These are phyloP conservation scores for Typha latifolia DNA, from an alignment of 176 grass and related monocot genomes.

Conservation along the genomic window DNA sequence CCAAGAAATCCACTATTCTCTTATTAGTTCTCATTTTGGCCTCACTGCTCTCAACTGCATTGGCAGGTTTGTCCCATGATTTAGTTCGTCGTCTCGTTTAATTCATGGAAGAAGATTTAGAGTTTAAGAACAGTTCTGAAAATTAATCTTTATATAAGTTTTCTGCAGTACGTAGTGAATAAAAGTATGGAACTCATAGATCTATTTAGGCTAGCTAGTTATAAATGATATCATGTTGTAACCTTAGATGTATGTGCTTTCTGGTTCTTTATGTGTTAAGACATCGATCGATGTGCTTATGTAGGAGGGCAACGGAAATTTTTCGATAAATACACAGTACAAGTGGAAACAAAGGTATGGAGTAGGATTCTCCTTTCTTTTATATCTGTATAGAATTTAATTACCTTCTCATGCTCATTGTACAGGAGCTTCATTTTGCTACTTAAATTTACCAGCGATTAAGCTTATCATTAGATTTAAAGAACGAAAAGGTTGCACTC, in stretches of 20 bases:
- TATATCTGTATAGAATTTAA: no score
- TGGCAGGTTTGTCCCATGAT: conserved; percentile 15
- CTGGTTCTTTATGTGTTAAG: conserved; percentile 4
- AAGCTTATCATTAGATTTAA: no score
- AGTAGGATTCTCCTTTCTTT: background rate
- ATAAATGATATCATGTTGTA: background rate
- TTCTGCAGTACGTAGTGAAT: background rate
- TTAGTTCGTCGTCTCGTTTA: background rate
- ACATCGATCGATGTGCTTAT: conserved; percentile 1
- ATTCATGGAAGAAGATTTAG: background rate
- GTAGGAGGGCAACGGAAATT: conserved; percentile 21
- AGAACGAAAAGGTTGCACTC: no score
- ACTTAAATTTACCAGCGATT: no score
- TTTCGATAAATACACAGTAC: conserved; percentile 6
- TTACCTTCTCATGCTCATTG: no score
- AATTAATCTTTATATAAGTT: background rate
- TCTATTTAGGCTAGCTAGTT: background rate
- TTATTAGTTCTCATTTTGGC: conserved; percentile 10
- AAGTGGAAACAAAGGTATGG: conserved; percentile 22
- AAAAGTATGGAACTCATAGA: no score
- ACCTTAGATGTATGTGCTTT: background rate
- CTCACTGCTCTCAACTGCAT: conserved; percentile 22
- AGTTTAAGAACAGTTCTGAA: background rate
- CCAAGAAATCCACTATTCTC: conserved; percentile 10
- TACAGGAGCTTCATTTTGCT: no score